Evolutionary conservation across 371 early-diverging fungal species (phyloP).

Genomic region (Mucor saturninus): DNA sequence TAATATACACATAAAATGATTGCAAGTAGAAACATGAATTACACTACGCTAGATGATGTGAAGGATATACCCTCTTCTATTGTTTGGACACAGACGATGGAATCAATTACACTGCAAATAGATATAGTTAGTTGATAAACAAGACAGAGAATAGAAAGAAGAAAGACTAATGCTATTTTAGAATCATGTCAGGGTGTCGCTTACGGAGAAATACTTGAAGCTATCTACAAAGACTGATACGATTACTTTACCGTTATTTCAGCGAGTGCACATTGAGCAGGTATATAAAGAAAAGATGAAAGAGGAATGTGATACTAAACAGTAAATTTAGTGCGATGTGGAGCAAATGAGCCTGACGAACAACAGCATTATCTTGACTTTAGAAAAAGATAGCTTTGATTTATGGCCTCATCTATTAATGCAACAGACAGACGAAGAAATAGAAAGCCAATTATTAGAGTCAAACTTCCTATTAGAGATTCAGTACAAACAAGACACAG

Average conservation of each 20-base stretch:
- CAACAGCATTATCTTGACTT: slow-evolving; percentile 7
- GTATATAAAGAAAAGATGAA: not conserved
- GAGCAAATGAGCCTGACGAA: slow-evolving; percentile 9
- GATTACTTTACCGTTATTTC: slow-evolving; percentile 17
- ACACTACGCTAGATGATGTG: not conserved
- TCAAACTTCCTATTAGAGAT: slow-evolving; percentile 1
- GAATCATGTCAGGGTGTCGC: slow-evolving; percentile 10
- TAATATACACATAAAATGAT: not conserved
- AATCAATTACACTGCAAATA: slow-evolving; percentile 27
- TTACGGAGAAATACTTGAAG: slow-evolving; percentile 12
- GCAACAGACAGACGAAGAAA: slow-evolving; percentile 20
- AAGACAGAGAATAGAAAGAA: not conserved
- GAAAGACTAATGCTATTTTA: not conserved
- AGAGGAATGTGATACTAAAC: not conserved
- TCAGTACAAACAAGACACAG: not conserved
- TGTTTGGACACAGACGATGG: slow-evolving; percentile 24
- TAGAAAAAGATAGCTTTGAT: slow-evolving; percentile 16
- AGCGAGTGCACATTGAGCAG: slow-evolving; percentile 3
- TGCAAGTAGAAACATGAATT: slow-evolving; percentile 1
- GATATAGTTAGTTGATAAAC: slow-evolving; percentile 7
- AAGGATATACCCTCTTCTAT: slow-evolving; percentile 20
- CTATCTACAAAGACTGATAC: slow-evolving; percentile 3
- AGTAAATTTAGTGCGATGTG: slow-evolving; percentile 7
- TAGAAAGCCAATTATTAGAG: slow-evolving; percentile 5
- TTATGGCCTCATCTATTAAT: slow-evolving; percentile 24